Conservation (phyloP, 73 alveolate genomes). For the Uronychia setigera region DNA sequence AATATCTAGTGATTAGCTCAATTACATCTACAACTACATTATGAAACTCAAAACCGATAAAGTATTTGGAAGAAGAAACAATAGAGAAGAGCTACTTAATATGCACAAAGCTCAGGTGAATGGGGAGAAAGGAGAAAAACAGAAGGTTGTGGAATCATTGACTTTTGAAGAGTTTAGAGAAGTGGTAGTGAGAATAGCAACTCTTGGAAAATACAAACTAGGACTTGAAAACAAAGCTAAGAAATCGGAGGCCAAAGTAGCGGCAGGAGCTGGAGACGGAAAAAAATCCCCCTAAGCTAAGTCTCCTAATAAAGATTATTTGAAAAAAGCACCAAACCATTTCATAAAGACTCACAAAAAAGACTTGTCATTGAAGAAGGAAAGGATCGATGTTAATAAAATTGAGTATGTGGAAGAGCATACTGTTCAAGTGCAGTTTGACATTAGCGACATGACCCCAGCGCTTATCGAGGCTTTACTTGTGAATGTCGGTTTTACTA, state of each 20-base stretch:
- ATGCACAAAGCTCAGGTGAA: conserved; percentile 22
- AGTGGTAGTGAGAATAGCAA: conserved; percentile 36
- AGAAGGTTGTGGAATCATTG: background rate
- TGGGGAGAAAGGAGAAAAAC: background rate
- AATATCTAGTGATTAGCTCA: conserved; percentile 41
- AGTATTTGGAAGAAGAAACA: conserved; percentile 39
- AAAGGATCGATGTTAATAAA: too few relatives aligned
- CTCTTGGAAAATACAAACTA: conserved; percentile 45
- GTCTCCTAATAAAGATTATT: background rate
- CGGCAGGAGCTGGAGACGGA: background rate
- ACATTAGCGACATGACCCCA: too few relatives aligned
- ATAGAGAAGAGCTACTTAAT: conserved; percentile 23
- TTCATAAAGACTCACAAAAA: too few relatives aligned
- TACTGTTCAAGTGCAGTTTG: too few relatives aligned
- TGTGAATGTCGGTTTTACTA: too few relatives aligned
- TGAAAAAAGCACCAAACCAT: background rate
- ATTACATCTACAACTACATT: conserved; percentile 34
- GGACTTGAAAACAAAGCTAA: conserved; percentile 1
- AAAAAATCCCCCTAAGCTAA: too few relatives aligned
- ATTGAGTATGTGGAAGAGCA: too few relatives aligned
- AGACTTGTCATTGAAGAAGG: too few relatives aligned
- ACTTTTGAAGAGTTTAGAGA: conserved; percentile 43
- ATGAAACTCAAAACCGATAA: conserved; percentile 35
- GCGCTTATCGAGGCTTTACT: too few relatives aligned
- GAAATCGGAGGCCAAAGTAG: background rate